Evolutionary conservation across 768 basidiomycete genomes (phyloP).

Genomic region (Leucosporidium creatinivorum): DNA sequence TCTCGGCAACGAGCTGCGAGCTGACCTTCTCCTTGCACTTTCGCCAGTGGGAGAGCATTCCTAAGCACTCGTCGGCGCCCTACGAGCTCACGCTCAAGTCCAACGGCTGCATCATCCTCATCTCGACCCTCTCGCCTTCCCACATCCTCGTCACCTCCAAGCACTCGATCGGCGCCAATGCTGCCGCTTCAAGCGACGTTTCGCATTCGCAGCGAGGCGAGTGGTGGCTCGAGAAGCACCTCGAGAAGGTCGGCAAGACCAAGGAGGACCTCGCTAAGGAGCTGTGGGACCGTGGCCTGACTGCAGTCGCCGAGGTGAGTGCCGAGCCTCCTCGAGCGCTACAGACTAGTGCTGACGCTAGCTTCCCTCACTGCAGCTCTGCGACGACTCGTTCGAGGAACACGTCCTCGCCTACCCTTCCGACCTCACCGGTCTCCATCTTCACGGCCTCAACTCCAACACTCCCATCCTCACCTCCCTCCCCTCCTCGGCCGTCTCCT

Average conservation of each 20-base stretch:
- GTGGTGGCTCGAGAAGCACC: conserved; percentile 67
- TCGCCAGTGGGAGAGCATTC: conserved; percentile 35
- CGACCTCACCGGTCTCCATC: conserved; percentile 78
- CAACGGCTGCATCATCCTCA: conserved; percentile 95
- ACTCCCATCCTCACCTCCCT: conserved; percentile 63
- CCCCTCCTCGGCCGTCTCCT: conserved; percentile 58
- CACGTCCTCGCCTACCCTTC: conserved; percentile 80
- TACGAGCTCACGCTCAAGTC: conserved; percentile 87
- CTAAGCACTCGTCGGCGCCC: conserved; percentile 48
- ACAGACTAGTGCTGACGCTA: background rate
- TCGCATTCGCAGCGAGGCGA: conserved; percentile 81
- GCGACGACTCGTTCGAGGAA: conserved; percentile 95
- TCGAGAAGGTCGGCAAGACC: conserved; percentile 55
- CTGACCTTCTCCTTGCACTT: background rate
- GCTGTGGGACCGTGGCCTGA: conserved; percentile 77
- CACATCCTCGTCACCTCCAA: conserved; percentile 84
- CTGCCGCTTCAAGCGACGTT: conserved; percentile 29
- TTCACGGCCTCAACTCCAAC: conserved; percentile 80
- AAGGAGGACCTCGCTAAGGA: conserved; percentile 64
- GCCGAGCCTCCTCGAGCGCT: background rate
- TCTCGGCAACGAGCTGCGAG: background rate
- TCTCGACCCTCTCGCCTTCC: conserved; percentile 67
- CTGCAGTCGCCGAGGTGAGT: conserved; percentile 81
- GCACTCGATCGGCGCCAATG: conserved; percentile 63
- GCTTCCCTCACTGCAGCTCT: conserved; percentile 58